These are phyloP conservation scores for Linum usitatissimum DNA, from an alignment of 345 rosid genomes.

Conservation along the genomic window DNA sequence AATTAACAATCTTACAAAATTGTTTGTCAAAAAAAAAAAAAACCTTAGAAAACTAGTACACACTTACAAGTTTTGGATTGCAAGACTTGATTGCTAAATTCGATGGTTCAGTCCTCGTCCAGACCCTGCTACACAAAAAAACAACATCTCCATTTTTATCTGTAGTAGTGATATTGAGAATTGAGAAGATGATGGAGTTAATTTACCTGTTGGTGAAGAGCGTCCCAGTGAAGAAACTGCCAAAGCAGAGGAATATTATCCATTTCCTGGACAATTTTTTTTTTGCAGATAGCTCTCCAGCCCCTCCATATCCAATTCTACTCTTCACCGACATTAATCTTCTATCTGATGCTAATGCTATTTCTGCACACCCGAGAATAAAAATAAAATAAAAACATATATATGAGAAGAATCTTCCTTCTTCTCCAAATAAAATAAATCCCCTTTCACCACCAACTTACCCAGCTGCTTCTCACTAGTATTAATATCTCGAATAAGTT, in stretches of 20 bases:
- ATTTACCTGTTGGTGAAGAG: conserved; percentile 69
- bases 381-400: no score
- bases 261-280: conserved; percentile 37
- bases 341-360: not conserved
- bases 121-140: conserved; percentile 25
- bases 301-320: conserved; percentile 26
- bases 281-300: conserved; percentile 28
- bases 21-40: no score
- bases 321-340: conserved; percentile 47
- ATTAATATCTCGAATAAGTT: no score
- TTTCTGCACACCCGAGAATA: no score
- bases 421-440: no score
- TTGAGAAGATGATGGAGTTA: conserved; percentile 2
- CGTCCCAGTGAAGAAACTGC: conserved; percentile 69
- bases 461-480: no score
- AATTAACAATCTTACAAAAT: no score
- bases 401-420: no score
- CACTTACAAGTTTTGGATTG: conserved; percentile 33
- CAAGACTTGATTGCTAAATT: conserved; percentile 16
- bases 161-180: conserved; percentile 2
- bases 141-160: conserved; percentile 13
- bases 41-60: no score
- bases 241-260: conserved; percentile 49
- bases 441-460: no score
- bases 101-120: conserved; percentile 26